Conservation (phyloP, 257 asterid genomes). For the Paraleonurus japonicus region DNA sequence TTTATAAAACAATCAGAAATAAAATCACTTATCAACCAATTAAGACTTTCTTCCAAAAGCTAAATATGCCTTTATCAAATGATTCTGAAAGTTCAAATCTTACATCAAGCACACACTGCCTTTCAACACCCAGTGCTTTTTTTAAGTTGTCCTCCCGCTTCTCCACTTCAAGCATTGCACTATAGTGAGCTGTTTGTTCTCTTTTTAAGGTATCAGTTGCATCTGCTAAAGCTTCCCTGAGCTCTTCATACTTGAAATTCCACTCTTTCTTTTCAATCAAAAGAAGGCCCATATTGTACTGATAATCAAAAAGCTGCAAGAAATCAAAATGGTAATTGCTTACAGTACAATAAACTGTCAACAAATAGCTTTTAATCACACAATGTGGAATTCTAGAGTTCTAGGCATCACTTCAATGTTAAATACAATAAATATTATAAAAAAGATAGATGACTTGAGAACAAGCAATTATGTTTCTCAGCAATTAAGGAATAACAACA, state of each 20-base stretch:
- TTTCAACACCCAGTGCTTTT: slow-evolving; percentile 91
- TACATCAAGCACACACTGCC: slow-evolving; percentile 88
- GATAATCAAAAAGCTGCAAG: slow-evolving; percentile 86
- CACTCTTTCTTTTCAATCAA: slow-evolving; percentile 94
- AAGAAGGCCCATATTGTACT: slow-evolving; percentile 93
- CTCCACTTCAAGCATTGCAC: slow-evolving; percentile 79
- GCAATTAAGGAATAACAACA: neutral
- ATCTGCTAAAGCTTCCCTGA: slow-evolving; percentile 54
- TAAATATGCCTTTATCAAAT: neutral
- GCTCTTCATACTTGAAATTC: slow-evolving; percentile 71
- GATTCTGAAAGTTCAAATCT: slow-evolving; percentile 27
- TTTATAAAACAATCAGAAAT: neutral
- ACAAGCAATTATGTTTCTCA: neutral
- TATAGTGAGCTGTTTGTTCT: slow-evolving; percentile 62
- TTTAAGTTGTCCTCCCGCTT: slow-evolving; percentile 87
- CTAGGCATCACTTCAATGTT: slow-evolving; percentile 3
- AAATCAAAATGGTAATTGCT: slow-evolving; percentile 14
- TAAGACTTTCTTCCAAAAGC: neutral
- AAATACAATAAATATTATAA: neutral
- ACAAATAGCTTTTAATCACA: neutral
- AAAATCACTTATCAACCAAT: neutral
- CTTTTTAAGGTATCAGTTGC: slow-evolving; percentile 56
- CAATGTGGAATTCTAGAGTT: neutral
- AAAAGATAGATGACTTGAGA: neutral
- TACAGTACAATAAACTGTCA: neutral